These are phyloP conservation scores for Boechera retrofracta DNA, from an alignment of 345 rosid genomes.

Conservation along the genomic window DNA sequence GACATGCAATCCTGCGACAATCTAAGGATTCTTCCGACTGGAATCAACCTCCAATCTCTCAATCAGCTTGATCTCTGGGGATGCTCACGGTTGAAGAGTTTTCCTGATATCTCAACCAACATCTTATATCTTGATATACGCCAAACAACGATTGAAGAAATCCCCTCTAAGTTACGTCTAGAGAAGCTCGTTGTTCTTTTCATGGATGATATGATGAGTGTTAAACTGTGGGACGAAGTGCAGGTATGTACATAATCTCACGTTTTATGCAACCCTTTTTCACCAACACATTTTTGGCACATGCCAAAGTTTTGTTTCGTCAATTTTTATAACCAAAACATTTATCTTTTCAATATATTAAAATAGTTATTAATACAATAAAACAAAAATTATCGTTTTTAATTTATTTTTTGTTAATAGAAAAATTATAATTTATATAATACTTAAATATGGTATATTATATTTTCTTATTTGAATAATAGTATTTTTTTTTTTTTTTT, in stretches of 20 bases:
- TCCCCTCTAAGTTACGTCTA: background rate
- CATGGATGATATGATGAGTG: background rate
- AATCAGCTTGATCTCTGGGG: background rate
- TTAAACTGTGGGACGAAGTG: slow-evolving; percentile 1
- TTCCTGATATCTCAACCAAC: slow-evolving; percentile 2
- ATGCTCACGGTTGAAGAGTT: background rate
- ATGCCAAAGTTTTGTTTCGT: too few species aligned
- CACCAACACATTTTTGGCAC: too few species aligned
- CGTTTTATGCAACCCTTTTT: background rate
- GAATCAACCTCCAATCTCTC: background rate
- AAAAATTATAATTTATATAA: too few species aligned
- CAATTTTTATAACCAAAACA: too few species aligned
- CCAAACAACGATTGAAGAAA: background rate
- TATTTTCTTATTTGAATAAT: too few species aligned
- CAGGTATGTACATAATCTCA: background rate
- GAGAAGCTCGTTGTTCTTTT: background rate
- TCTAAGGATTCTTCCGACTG: background rate
- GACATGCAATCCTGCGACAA: background rate
- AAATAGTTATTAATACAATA: too few species aligned
- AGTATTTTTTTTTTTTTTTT: background rate
- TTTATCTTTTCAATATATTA: too few species aligned
- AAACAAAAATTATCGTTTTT: too few species aligned
- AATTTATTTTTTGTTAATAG: too few species aligned
- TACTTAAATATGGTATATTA: too few species aligned
- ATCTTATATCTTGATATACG: background rate